A percentile compares a stretch with the other conserved stretches of the same genome.
Conservation (phyloP, 2,329 filamentous ascomycete genomes). For the Penicillium sp. region DNA sequence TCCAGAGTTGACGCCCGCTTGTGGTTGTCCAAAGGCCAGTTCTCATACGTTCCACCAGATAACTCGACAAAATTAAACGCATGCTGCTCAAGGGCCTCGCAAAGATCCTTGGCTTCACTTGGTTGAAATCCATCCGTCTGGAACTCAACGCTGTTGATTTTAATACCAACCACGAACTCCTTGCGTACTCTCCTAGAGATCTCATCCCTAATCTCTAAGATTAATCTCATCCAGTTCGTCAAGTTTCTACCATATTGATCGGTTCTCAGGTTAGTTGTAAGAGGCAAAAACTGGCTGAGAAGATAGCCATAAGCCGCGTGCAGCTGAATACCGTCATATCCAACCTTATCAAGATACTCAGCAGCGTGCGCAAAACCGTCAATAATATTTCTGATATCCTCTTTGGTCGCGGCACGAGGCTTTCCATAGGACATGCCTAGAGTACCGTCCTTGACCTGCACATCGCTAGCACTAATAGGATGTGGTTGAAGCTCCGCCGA, state of each 20-base stretch:
- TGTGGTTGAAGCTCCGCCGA: conserved; percentile 47
- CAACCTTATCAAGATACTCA: conserved; percentile 48
- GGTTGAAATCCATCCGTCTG: conserved; percentile 49
- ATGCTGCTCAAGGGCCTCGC: conserved; percentile 32
- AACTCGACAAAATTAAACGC: conserved; percentile 57
- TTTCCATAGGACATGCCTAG: conserved; percentile 30
- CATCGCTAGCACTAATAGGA: conserved; percentile 55
- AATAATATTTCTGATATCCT: no score
- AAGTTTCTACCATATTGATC: no score
- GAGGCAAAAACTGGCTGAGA: conserved; percentile 57
- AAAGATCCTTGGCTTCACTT: conserved; percentile 53
- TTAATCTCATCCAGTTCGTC: no score
- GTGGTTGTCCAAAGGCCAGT: conserved; percentile 52
- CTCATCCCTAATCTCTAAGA: not conserved
- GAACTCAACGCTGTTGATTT: conserved; percentile 63
- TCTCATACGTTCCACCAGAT: conserved; percentile 62
- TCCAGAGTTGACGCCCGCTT: conserved; percentile 57
- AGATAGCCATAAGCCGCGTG: conserved; percentile 63
- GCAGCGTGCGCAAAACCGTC: no score
- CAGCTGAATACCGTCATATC: conserved; percentile 56
- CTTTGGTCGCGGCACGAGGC: no score
- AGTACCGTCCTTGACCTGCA: conserved; percentile 43
- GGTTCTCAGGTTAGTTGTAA: conserved; percentile 48
- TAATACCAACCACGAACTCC: conserved; percentile 55
- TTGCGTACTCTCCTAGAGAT: conserved; percentile 44